Conservation (phyloP, 345 rosid genomes). For the Arabidopsis arenosa region DNA sequence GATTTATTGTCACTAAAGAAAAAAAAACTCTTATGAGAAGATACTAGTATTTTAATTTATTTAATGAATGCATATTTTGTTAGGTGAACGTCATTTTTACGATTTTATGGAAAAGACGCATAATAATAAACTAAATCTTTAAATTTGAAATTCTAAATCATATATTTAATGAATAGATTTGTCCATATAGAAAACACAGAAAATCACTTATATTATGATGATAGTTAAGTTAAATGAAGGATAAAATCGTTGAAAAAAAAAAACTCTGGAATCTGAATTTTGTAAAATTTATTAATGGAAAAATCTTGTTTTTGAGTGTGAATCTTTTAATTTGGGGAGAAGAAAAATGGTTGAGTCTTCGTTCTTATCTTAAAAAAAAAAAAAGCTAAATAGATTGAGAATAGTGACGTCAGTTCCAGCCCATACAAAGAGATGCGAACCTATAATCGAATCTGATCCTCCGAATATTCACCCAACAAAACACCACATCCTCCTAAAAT, state of each 20-base stretch:
- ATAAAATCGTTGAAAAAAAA: too few species aligned
- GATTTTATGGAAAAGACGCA: background rate
- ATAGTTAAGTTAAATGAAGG: background rate
- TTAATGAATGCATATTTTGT: background rate
- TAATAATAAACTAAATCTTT: too few species aligned
- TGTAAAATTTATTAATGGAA: background rate
- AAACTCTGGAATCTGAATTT: background rate
- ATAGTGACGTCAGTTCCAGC: constrained; percentile 44
- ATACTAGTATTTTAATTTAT: background rate
- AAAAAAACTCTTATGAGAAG: background rate
- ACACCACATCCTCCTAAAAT: background rate
- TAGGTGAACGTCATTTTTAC: background rate
- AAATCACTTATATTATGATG: background rate
- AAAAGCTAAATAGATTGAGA: background rate
- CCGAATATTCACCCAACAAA: constrained; percentile 45
- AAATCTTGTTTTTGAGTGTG: background rate
- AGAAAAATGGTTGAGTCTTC: constrained; percentile 18
- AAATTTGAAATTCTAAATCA: too few species aligned
- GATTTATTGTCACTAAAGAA: background rate
- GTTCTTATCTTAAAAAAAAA: constrained; percentile 36
- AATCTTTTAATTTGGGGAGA: background rate
- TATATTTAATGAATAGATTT: background rate
- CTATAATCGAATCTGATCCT: constrained; percentile 45
- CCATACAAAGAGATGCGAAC: constrained; percentile 26
- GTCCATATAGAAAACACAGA: background rate